Evolutionary conservation across 1,284 basidiomycete genomes (phyloP).

Genomic region (Cystobasidiaceae sp.): DNA sequence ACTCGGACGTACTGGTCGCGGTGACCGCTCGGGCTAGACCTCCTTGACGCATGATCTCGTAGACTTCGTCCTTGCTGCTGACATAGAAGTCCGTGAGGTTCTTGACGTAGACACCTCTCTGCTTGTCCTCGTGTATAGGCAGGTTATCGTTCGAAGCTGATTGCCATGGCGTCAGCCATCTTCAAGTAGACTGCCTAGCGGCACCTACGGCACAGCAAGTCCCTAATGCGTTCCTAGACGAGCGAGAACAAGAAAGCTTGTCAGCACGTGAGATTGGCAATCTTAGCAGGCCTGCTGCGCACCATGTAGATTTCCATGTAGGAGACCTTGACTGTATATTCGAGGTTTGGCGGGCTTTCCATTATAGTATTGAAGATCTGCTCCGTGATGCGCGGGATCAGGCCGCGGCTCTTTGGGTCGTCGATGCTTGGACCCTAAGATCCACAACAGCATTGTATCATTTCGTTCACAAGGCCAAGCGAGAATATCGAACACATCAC

Average conservation of each 20-base stretch:
- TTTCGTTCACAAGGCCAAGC: too few species aligned
- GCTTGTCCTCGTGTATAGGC: conserved; percentile 98
- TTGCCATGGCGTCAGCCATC: conserved; percentile 17
- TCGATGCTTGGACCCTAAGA: conserved; percentile 98
- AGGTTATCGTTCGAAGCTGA: conserved; percentile 96
- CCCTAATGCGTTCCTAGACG: conserved; percentile 73
- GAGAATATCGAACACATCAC: neutral
- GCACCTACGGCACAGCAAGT: conserved; percentile 86
- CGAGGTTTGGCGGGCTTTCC: conserved; percentile 86
- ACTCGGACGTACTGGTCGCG: conserved; percentile 70
- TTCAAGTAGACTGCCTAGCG: neutral
- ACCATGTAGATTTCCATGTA: conserved; percentile 99
- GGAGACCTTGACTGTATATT: conserved; percentile 98
- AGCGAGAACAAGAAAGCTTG: too few species aligned
- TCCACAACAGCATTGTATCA: too few species aligned
- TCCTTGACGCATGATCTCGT: conserved; percentile 98
- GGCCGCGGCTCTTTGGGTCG: conserved; percentile 80
- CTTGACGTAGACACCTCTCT: conserved; percentile 96
- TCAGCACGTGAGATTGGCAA: too few species aligned
- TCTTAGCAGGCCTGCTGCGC: neutral
- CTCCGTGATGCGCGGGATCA: conserved; percentile 97
- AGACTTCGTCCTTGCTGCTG: conserved; percentile 90
- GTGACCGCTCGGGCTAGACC: conserved; percentile 85
- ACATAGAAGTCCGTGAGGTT: conserved; percentile 97
- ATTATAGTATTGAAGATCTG: conserved; percentile 98